A percentile compares a stretch with the other conserved stretches of the same genome.
Conservation (phyloP, 345 rosid genomes). For the Salix viminalis region DNA sequence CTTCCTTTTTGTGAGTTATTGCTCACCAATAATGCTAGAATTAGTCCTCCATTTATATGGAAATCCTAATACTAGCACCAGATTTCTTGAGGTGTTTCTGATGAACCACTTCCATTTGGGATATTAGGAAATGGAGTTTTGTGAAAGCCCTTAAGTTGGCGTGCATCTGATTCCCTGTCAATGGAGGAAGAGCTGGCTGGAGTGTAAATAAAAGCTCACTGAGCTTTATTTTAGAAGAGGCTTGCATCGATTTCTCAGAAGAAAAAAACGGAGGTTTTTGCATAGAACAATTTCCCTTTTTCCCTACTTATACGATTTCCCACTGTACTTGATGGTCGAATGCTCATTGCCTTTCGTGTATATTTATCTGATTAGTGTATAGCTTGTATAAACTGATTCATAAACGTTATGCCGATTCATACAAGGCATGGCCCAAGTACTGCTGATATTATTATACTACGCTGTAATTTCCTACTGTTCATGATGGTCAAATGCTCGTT, state of each 20-base stretch:
- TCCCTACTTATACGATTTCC: not conserved
- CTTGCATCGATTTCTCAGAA: not conserved
- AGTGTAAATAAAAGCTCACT: conserved; percentile 25
- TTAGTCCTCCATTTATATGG: not conserved
- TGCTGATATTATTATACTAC: not conserved
- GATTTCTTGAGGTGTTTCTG: not conserved
- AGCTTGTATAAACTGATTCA: conserved; percentile 8
- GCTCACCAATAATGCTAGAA: not conserved
- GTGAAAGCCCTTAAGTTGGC: conserved; percentile 37
- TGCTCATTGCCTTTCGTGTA: not conserved
- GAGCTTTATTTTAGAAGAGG: conserved; percentile 4
- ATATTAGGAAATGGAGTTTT: conserved; percentile 50
- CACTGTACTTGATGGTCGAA: not conserved
- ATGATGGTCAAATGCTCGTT: not conserved
- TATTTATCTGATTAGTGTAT: conserved; percentile 8
- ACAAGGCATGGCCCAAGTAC: not conserved
- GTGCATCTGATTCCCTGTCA: conserved; percentile 4
- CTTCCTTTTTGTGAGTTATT: not conserved
- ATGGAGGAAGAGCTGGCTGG: conserved; percentile 12
- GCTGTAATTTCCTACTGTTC: not conserved
- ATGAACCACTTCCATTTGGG: conserved; percentile 10
- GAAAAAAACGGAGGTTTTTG: not conserved
- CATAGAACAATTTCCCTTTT: conserved; percentile 6
- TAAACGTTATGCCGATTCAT: not conserved
- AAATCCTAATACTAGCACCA: not conserved